Evolutionary conservation across 148 eudicot species (phyloP).

Genomic region (Fagopyrum homotropicum): DNA sequence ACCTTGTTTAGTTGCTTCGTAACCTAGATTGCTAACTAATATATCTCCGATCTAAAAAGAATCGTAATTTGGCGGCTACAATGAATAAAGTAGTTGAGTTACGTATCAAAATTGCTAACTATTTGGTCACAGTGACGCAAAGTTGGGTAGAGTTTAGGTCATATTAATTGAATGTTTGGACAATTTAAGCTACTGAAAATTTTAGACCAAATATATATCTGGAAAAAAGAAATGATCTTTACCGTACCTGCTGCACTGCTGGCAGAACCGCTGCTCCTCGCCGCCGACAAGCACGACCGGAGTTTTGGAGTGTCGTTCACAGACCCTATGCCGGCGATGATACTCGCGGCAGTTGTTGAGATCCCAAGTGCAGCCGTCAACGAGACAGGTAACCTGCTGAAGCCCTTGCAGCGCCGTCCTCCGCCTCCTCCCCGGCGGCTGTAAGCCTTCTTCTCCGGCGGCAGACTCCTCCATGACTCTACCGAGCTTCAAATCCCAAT

Average conservation of each 20-base stretch:
- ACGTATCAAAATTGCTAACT: too few relatives aligned
- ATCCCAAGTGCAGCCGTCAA: slow-evolving; percentile 63
- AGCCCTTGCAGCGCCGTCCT: not conserved
- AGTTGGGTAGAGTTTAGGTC: too few relatives aligned
- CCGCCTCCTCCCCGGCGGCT: slow-evolving; percentile 4
- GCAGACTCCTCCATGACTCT: not conserved
- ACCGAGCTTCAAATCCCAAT: slow-evolving; percentile 10
- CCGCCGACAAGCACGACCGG: slow-evolving; percentile 52
- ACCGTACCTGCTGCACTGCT: slow-evolving; percentile 74
- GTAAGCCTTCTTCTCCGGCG: not conserved
- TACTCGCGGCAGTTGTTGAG: slow-evolving; percentile 59
- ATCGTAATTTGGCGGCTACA: too few relatives aligned
- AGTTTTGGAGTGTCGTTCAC: slow-evolving; percentile 69
- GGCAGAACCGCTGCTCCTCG: slow-evolving; percentile 62
- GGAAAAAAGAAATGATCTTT: not conserved
- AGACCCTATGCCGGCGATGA: slow-evolving; percentile 72
- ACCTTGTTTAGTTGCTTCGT: too few relatives aligned
- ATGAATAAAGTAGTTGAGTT: too few relatives aligned
- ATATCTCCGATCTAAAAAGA: too few relatives aligned
- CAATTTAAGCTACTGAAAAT: not conserved
- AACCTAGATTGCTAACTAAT: too few relatives aligned
- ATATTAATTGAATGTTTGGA: not conserved
- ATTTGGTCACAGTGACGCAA: too few relatives aligned
- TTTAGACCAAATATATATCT: not conserved
- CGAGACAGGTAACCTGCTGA: slow-evolving; percentile 38